phyloP scores from a whole-genome alignment of 2,329 filamentous ascomycete genomes.

The Geosmithia morbida region DNA sequence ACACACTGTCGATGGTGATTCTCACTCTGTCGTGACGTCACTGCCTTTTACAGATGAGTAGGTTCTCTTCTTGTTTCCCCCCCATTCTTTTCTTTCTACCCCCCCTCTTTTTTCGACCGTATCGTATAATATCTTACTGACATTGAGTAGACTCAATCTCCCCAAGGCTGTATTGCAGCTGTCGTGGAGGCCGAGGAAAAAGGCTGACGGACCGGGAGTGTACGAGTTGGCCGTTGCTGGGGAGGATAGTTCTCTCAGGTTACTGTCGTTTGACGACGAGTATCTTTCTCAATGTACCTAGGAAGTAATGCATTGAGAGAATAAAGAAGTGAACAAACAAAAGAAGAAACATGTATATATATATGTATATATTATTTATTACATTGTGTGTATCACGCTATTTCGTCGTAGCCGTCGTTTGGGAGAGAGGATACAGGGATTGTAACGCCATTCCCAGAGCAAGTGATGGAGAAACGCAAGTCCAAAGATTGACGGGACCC shows the following conservation, averaged over 20 bases:
- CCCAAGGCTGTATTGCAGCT: constrained; percentile 54
- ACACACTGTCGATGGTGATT: constrained; percentile 22
- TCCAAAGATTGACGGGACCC: no score
- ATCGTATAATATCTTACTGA: no score
- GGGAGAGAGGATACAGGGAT: no score
- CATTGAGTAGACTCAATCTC: constrained; percentile 20
- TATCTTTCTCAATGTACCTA: constrained; percentile 6
- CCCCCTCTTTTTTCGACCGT: no score
- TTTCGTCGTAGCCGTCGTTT: no score
- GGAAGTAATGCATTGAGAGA: not conserved
- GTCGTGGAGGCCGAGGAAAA: constrained; percentile 45
- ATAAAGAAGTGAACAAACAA: not conserved
- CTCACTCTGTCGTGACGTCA: constrained; percentile 17
- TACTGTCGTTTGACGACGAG: constrained; percentile 30
- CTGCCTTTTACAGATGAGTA: constrained; percentile 22
- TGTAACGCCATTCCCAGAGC: no score
- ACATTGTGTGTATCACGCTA: no score
- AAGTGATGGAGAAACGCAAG: no score
- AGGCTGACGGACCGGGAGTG: constrained; percentile 11
- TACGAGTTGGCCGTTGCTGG: constrained; percentile 38
- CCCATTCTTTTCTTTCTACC: not conserved
- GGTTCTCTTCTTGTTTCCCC: no score
- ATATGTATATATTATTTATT: no score
- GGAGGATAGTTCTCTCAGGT: constrained; percentile 45
- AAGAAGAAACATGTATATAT: no score